A percentile compares a stretch with the other conserved stretches of the same genome.
These are phyloP conservation scores for Xylaria bambusicola DNA, from an alignment of 495 filamentous ascomycete species.

Conservation along the genomic window DNA sequence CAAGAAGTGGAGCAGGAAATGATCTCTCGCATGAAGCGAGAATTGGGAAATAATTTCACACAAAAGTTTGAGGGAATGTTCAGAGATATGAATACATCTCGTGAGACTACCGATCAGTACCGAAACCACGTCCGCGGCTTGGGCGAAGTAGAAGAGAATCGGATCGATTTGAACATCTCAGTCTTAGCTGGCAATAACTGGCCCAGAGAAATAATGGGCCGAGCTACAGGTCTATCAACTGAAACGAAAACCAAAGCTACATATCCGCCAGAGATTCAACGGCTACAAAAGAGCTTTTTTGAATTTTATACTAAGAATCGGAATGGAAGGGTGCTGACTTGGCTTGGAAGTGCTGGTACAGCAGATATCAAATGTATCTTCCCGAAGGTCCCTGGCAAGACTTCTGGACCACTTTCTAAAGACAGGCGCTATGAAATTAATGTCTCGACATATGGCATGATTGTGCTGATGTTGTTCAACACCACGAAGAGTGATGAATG, in stretches of 20 bases:
- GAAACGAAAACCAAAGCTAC: conserved; percentile 58
- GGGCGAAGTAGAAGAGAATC: conserved; percentile 65
- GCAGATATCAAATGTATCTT: conserved; percentile 85
- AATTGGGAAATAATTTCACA: conserved; percentile 93
- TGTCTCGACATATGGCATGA: conserved; percentile 89
- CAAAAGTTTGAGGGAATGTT: conserved; percentile 96
- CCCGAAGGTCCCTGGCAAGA: conserved; percentile 62
- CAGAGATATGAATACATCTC: conserved; percentile 89
- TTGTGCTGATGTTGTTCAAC: conserved; percentile 90
- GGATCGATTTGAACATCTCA: conserved; percentile 76
- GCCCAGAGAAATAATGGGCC: conserved; percentile 83
- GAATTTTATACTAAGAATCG: conserved; percentile 87
- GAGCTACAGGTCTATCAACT: conserved; percentile 38
- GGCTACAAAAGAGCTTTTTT: conserved; percentile 81
- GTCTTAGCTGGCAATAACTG: conserved; percentile 92
- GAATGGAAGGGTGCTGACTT: conserved; percentile 83
- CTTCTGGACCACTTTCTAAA: conserved; percentile 62
- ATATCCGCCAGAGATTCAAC: conserved; percentile 75
- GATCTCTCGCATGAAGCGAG: conserved; percentile 93
- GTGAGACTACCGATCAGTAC: conserved; percentile 78
- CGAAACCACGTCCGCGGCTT: conserved; percentile 64
- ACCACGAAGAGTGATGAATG: conserved; percentile 64
- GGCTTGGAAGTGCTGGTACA: conserved; percentile 68
- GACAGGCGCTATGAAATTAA: conserved; percentile 85
- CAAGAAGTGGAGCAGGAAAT: conserved; percentile 92